Base-by-base conservation (phyloP, 2,329 filamentous ascomycete genomes). In the Aspergillus vadensis region DNA sequence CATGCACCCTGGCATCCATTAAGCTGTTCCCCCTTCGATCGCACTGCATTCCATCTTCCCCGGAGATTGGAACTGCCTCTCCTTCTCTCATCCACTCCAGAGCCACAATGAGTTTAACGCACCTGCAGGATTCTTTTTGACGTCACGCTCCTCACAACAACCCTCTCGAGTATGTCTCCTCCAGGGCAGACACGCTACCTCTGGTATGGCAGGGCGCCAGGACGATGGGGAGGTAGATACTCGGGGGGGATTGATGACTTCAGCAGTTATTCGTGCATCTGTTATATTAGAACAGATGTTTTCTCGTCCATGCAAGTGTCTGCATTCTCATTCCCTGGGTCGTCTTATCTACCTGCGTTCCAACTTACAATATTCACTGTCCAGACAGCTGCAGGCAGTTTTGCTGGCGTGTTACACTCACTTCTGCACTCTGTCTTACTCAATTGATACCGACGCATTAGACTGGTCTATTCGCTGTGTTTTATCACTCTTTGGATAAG, bases 121-220 rank as follows among this genome's bases (percentile, higher is more conserved):
- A 14, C 25, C n/a, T 55, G 39, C 53, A 17, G 27, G 47, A 55
- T 55, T n/a, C 39, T 47, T 32, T 53, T 21, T 32, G 59, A 65
- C 63, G 58, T 65, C 58, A 65, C 51, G 53, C 25, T 27, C 21
- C 39, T 32, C 32, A 17, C 30, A 52, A 21, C 12, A 12, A 17
- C 14, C n/a, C 10, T 27, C 39, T 21, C 44, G 63, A 58, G 43
- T 55, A 64, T 63, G 44, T 50, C 39, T 57, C 43, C 56, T 41
- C 43, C 51, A 30, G 32, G 53, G 39, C 54, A 48, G 27, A 43
- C 52, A 23, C 60, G 51, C 23, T 38, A 47, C 48, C 53, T 43
- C 5, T 47, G 36, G 52, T 54, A 64, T 58, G 63, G 55, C 60
- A 59, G 55, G 55, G 44, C 38, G 49, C 10, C 39, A 56, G 43